Evolutionary conservation across 2,329 filamentous ascomycete species (phyloP).

Genomic region (Pezicula radicicola): DNA sequence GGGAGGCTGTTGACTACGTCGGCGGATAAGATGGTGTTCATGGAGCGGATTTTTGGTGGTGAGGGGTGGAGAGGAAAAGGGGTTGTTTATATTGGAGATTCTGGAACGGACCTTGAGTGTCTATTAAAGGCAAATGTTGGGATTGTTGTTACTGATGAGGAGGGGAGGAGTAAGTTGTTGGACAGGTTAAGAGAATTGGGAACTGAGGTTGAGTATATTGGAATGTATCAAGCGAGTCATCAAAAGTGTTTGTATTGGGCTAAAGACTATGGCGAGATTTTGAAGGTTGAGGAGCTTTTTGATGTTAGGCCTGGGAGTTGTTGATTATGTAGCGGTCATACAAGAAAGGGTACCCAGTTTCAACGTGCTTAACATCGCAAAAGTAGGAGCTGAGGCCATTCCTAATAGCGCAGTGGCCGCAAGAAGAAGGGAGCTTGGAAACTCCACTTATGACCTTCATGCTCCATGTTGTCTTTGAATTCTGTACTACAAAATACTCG

Average conservation of each 20-base stretch:
- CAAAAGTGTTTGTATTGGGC: slow-evolving; percentile 16
- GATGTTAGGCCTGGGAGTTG: too few relatives aligned
- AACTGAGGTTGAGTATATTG: slow-evolving; percentile 10
- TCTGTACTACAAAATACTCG: too few relatives aligned
- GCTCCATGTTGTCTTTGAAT: too few relatives aligned
- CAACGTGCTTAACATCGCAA: too few relatives aligned
- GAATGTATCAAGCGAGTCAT: slow-evolving; percentile 6
- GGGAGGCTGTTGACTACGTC: slow-evolving; percentile 15
- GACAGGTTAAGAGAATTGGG: slow-evolving; percentile 15
- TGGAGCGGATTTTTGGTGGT: slow-evolving; percentile 13
- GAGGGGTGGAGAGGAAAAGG: not conserved
- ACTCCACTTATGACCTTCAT: too few relatives aligned
- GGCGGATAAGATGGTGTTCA: slow-evolving; percentile 19
- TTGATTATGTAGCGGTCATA: too few relatives aligned
- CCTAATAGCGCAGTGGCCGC: too few relatives aligned
- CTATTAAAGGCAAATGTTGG: slow-evolving; percentile 19
- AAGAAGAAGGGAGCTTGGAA: too few relatives aligned
- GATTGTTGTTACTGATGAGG: slow-evolving; percentile 16
- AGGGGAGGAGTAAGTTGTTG: slow-evolving; percentile 15
- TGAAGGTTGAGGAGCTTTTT: too few relatives aligned
- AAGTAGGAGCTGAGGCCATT: too few relatives aligned
- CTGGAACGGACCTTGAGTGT: slow-evolving; percentile 27
- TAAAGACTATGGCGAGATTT: slow-evolving; percentile 19
- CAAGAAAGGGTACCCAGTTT: too few relatives aligned
- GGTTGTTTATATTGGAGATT: slow-evolving; percentile 27